Evolutionary conservation across 768 basidiomycete species (phyloP), one percentile per base, ranked within the genome.

Genomic region (Pholiota microspora): DNA sequence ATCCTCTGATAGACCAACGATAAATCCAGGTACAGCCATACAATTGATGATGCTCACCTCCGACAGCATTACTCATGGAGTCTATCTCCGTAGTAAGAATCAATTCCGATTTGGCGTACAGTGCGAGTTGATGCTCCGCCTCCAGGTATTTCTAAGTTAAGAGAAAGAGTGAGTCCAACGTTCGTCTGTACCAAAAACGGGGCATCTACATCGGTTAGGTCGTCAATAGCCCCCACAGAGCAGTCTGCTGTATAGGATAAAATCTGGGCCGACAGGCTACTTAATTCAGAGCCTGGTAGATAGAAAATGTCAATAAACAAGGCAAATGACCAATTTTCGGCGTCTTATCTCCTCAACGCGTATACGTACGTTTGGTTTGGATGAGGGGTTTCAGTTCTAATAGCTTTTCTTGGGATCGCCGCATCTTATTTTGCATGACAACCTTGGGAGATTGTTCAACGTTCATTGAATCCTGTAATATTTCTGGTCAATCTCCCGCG

Each of bases 381-480:
- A 89, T 72, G 12, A 85, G 60, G 4, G 83, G 76, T n/a, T 62
- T 67, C 7, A 89, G 66, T 59, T 92, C 90, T 49, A 73, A 64
- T n/a, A 89, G 64, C 70, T 88, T 91, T 29, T 67, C 72, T 52
- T 81, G 77, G 53, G 79, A 82, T 53, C 76, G 78, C 48, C 71
- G 70, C 23, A 92, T 77, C 58, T 85, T 88, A 66, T 94, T 94
- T 71, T 94, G 92, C 18, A 94, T 73, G 64, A 89, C 83, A 2
- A 90, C 76, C 68, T 89, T 92, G 0, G 92, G 85, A 7, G 79
- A 80, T 18, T 80, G 71, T 31, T 92, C 92, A 10, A 85, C 67
- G 63, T 73, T 85, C 69, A 92, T 79, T 5, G 77, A 80, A 35
- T 71, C 74, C 87, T 89, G 57, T 38, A n/a, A 45, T 36, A 46